Evolutionary conservation across 2,329 filamentous ascomycete genomes (phyloP), one percentile per base, ranked within the genome.

Genomic region (Fusarium napiforme): DNA sequence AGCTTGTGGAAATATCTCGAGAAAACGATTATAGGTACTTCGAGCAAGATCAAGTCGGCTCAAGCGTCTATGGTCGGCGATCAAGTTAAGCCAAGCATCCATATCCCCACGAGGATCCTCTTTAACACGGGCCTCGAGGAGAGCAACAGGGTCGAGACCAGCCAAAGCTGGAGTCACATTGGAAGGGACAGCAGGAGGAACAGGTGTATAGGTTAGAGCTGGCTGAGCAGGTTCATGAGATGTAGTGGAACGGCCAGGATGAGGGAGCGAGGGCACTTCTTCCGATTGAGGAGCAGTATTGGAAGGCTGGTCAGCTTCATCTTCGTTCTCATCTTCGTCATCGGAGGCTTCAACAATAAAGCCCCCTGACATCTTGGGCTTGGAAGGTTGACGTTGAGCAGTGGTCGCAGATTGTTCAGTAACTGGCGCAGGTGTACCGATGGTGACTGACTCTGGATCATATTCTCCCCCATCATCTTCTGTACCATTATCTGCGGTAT

Each of bases 61-160:
- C 78, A 93, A 93, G 78, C 90, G 91, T 76, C 92, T 92, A 82
- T 97, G 90, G 80, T 98, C 94, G 75, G 90, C 89, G 80, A 99
- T 96, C 80, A 99, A 87, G 74, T 90, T 89, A 78, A 97, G 85
- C 96, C 96, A 99, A 37, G 96, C 94, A 81, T 96, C 93, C 82
- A 96, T 90, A 77, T 98, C 95, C 79, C 96, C 96, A 78, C 94
- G 93, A 21, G 96, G 93, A 80, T 99, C 96, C 79, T 98, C 93
- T 80, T 93, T 92, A 81, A 98, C 93, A 79, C 96, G 92, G 81
- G 96, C 93, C 85, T 99, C 96, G 79, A 98, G 87, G 67, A 95
- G 89, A 65, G 92, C 91, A 77, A 96, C 87, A 73, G 89, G 89
- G 83, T 97, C 93, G 83, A 87, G 83, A 68, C 84, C 83, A 72